Percentiles rank a stretch among this genome's conserved stretches.
Conservation (phyloP, 176 grass and related monocot species). For the Raddia distichophylla region DNA sequence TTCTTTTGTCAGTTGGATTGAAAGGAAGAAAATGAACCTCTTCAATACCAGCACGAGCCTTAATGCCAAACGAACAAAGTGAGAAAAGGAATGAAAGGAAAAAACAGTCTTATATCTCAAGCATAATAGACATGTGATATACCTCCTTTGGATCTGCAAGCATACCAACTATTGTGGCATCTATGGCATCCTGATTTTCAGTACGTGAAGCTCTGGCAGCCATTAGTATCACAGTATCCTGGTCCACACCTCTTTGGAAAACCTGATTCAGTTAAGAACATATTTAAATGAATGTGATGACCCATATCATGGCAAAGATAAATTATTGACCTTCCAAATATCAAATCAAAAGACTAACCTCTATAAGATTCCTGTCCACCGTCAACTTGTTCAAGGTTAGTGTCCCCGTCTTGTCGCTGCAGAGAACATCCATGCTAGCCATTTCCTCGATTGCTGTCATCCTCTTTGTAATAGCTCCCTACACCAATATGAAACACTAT, state of each 20-base stretch:
- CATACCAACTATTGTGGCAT: slow-evolving; percentile 92
- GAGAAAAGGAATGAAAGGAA: slow-evolving; percentile 34
- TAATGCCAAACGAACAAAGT: slow-evolving; percentile 35
- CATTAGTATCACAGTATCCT: slow-evolving; percentile 80
- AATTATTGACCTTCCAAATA: background rate
- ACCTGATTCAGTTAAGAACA: slow-evolving; percentile 56
- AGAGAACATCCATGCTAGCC: slow-evolving; percentile 96
- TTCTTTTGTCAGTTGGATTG: slow-evolving; percentile 94
- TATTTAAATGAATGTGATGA: slow-evolving; percentile 12
- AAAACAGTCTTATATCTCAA: background rate
- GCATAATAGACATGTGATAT: slow-evolving; percentile 4
- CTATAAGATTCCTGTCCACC: slow-evolving; percentile 84
- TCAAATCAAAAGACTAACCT: slow-evolving; percentile 44
- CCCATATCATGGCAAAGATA: background rate
- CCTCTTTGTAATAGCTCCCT: slow-evolving; percentile 95
- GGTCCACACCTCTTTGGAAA: slow-evolving; percentile 69
- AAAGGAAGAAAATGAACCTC: slow-evolving; percentile 95
- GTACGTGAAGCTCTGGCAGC: slow-evolving; percentile 84
- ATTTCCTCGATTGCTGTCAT: slow-evolving; percentile 99
- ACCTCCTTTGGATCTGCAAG: slow-evolving; percentile 96
- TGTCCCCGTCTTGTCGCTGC: slow-evolving; percentile 92
- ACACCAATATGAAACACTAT: slow-evolving; percentile 34
- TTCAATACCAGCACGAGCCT: slow-evolving; percentile 82
- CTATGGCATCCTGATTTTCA: slow-evolving; percentile 97
- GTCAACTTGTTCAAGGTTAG: slow-evolving; percentile 92